Conservation (phyloP, 2,329 filamentous ascomycete species). For the Nemania sp. region DNA sequence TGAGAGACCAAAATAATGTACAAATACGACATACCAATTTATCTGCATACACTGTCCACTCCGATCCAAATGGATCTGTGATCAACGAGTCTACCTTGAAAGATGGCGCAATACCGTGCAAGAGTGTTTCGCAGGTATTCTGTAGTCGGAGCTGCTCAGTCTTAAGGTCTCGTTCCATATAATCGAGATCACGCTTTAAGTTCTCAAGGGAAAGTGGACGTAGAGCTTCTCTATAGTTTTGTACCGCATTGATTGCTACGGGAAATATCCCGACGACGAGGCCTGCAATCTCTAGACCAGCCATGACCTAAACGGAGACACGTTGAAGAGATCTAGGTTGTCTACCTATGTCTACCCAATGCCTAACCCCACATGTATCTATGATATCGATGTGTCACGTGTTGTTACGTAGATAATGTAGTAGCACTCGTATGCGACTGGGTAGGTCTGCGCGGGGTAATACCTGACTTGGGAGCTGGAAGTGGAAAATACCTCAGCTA, state of each 20-base stretch:
- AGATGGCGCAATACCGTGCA: conserved; percentile 2
- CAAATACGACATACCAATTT: conserved; percentile 2
- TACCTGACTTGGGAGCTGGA: background rate
- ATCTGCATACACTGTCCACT: conserved; percentile 20
- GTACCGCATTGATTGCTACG: conserved; percentile 14
- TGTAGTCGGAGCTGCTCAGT: conserved; percentile 14
- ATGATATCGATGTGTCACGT: conserved; percentile 2
- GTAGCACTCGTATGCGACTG: background rate
- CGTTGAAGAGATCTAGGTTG: background rate
- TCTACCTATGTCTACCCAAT: background rate
- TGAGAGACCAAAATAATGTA: background rate
- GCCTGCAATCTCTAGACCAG: conserved; percentile 22
- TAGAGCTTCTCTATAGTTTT: conserved; percentile 4
- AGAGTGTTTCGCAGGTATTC: conserved; percentile 10
- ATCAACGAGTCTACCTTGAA: conserved; percentile 12
- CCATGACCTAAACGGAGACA: background rate
- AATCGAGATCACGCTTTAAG: background rate
- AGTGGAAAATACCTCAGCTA: background rate
- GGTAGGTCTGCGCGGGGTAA: background rate
- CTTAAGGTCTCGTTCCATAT: conserved; percentile 1
- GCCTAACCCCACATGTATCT: background rate
- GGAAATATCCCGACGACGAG: conserved; percentile 19
- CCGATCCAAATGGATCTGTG: conserved; percentile 16
- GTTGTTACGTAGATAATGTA: background rate
- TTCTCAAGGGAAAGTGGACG: background rate